Base-by-base conservation (phyloP, 495 filamentous ascomycete species). In the Pyrenopolyporus hunteri region DNA sequence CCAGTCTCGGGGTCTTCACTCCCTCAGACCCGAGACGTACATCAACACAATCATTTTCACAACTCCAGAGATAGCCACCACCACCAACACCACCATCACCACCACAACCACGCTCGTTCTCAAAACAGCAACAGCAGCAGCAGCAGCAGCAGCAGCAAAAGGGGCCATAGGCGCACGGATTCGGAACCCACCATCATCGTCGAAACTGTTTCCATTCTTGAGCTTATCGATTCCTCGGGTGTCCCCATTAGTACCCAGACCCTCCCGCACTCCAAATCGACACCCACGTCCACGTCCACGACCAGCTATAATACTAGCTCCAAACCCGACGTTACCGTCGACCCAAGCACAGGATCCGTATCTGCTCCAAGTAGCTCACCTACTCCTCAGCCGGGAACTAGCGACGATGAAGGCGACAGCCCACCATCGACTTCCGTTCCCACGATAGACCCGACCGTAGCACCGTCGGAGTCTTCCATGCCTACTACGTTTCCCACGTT, bases 1-100 rank as follows among this genome's bases (percentile, higher is more conserved):
- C 71, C 70, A 69, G 72, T 68, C 65, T 70, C 66, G 70, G 76
- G 77, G 76, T 70, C 78, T 79, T 79, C 78, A 80, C 78, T 81
- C 78, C 61, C 74, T 81, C 78, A 81, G 78, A 69, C 76, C 77
- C 78, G 75, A 69, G 66, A 68, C 70, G 63, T 70, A 65, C 62
- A 67, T 66, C 56, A 69, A 59, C 68, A 73, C 66, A 57, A 58
- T 68, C 72, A 69, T 70, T 69, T 64, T 49, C 62, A 60, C 62
- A 66, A 59, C 56, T 55, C 46, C 45, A 69, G 50, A 57, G 54
- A 70, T 45, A 65, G 43, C 50, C 70, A 74, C 54, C 69, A 70
- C 33, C 71, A 57, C 47, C 61, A 70, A 47, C 59, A 65, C 26
- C 61, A 70, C 19, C 69, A 70, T 54, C 72, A 63, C 57, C 55